Conservation (phyloP, 805 yeast genomes). For the Lipomyces orientalis region DNA sequence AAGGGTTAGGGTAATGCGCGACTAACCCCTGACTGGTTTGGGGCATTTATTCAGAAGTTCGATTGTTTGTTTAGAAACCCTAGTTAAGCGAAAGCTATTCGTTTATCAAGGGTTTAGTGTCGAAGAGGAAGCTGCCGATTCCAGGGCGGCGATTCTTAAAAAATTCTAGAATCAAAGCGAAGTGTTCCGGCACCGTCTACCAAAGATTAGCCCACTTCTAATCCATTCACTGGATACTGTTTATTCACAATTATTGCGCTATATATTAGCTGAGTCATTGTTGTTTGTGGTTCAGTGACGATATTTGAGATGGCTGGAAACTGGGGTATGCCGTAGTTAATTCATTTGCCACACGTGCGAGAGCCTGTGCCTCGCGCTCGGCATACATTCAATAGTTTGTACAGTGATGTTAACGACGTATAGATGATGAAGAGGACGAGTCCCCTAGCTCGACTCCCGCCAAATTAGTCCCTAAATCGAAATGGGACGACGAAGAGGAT, state of each 20-base stretch:
- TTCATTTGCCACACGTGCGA: not conserved
- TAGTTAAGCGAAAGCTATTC: too few species aligned
- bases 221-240: not conserved
- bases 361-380: not conserved
- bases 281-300: not conserved
- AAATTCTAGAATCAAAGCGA: not conserved
- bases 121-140: not conserved
- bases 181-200: not conserved
- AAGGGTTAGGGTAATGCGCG: too few species aligned
- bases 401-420: not conserved
- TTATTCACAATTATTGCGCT: not conserved
- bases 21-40: too few species aligned
- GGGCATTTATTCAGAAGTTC: too few species aligned
- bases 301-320: not conserved
- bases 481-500: slow-evolving; percentile 81
- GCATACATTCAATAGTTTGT: not conserved
- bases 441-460: slow-evolving; percentile 74
- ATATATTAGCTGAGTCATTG: not conserved
- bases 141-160: not conserved
- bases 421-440: slow-evolving; percentile 70
- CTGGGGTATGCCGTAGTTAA: slow-evolving; percentile 11
- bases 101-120: not conserved
- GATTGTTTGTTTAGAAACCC: too few species aligned
- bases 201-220: not conserved
- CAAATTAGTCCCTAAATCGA: slow-evolving; percentile 61